phyloP scores from a whole-genome alignment of 1,139 yeast genomes.

The Hansenula sp. region DNA sequence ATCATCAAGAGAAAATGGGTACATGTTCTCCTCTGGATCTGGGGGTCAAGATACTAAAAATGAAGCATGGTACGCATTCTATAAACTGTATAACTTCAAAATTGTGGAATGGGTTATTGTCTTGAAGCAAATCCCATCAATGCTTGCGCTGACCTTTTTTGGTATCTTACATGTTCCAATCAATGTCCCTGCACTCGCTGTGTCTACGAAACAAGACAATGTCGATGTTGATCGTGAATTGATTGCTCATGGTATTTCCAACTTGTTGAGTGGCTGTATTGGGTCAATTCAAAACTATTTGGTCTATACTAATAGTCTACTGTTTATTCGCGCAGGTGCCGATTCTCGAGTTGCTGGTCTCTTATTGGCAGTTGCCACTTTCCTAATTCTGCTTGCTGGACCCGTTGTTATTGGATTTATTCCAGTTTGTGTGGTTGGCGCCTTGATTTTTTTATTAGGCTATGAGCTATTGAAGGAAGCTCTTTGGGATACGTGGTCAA shows the following conservation, averaged over 20 bases:
- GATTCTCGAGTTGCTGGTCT: slow-evolving; percentile 86
- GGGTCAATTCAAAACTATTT: slow-evolving; percentile 93
- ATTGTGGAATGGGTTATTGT: slow-evolving; percentile 73
- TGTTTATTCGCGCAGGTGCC: slow-evolving; percentile 93
- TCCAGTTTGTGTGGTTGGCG: slow-evolving; percentile 94
- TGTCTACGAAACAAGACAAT: slow-evolving; percentile 76
- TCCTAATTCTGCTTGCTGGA: slow-evolving; percentile 77
- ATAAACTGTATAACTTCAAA: slow-evolving; percentile 63
- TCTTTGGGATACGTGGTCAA: slow-evolving; percentile 76
- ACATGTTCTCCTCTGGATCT: slow-evolving; percentile 56
- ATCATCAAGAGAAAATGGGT: slow-evolving; percentile 66
- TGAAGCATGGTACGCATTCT: slow-evolving; percentile 89
- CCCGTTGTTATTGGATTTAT: slow-evolving; percentile 91
- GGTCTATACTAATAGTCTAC: slow-evolving; percentile 89
- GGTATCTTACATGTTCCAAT: slow-evolving; percentile 96
- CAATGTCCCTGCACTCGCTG: slow-evolving; percentile 95
- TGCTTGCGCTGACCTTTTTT: slow-evolving; percentile 93
- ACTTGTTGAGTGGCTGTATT: slow-evolving; percentile 72
- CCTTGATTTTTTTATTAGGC: slow-evolving; percentile 84
- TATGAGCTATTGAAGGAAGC: slow-evolving; percentile 88
- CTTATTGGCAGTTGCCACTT: slow-evolving; percentile 78
- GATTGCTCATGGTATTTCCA: slow-evolving; percentile 94
- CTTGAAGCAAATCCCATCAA: slow-evolving; percentile 74
- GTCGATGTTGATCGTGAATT: slow-evolving; percentile 90
- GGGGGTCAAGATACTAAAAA: slow-evolving; percentile 51